Evolutionary conservation across 768 basidiomycete species (phyloP).

Genomic region (Leucocoprinus leucothites): DNA sequence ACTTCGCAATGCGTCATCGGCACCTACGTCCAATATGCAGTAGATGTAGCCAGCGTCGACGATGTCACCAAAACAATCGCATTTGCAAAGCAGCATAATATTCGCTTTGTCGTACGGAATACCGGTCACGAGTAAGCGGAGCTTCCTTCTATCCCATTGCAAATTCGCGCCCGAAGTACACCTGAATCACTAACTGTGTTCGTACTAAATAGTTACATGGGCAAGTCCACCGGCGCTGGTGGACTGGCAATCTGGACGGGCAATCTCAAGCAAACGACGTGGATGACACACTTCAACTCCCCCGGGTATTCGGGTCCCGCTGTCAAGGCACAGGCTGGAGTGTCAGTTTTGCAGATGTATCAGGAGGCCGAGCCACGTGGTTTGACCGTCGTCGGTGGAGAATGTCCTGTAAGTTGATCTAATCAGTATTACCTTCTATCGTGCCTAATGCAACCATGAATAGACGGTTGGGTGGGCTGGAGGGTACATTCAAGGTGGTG

Average conservation of each 20-base stretch:
- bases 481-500: conserved; percentile 38
- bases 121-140: conserved; percentile 20
- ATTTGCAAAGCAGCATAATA: conserved; percentile 19
- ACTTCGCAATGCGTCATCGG: conserved; percentile 15
- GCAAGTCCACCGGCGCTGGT: conserved; percentile 20
- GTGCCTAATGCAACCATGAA: background rate
- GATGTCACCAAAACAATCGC: conserved; percentile 20
- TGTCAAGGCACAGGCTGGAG: conserved; percentile 19
- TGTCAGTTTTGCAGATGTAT: conserved; percentile 14
- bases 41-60: conserved; percentile 18
- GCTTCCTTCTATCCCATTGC: background rate
- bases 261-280: conserved; percentile 15
- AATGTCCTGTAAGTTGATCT: conserved; percentile 16
- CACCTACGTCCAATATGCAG: conserved; percentile 15
- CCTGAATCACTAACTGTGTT: no score
- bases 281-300: conserved; percentile 14
- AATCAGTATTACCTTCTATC: no score
- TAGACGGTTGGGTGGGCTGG: conserved; percentile 35
- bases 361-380: conserved; percentile 15
- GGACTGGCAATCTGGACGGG: conserved; percentile 20
- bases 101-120: conserved; percentile 22
- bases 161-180: no score
- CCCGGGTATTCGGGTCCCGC: conserved; percentile 16
- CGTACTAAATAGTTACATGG: conserved; percentile 19
- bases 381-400: conserved; percentile 15